These are phyloP conservation scores for Ettlia oleoabundans DNA, from an alignment of 139 green algal species.

Conservation along the genomic window DNA sequence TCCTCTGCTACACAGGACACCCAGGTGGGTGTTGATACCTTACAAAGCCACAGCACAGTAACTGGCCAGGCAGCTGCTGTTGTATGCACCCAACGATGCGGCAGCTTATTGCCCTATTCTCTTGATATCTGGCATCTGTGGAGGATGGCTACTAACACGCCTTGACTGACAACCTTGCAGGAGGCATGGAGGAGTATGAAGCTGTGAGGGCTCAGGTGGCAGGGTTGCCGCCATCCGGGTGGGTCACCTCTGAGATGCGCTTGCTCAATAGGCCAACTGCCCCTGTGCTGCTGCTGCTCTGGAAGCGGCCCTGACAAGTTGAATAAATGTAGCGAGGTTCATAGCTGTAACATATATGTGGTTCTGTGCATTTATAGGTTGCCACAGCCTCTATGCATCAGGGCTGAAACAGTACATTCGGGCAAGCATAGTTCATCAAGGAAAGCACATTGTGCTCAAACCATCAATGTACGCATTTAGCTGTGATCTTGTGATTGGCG, in stretches of 20 bases:
- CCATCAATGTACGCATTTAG: background rate
- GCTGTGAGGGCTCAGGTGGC: conserved; percentile 31
- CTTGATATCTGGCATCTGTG: background rate
- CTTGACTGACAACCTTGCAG: too few species aligned
- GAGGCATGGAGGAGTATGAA: conserved; percentile 63
- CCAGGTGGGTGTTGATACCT: conserved; percentile 46
- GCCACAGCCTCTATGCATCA: too few species aligned
- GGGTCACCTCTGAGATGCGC: conserved; percentile 50
- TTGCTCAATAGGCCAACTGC: conserved; percentile 62
- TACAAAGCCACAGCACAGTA: too few species aligned
- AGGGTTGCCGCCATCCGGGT: conserved; percentile 28
- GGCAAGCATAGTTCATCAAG: background rate
- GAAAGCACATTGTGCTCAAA: background rate
- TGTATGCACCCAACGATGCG: too few species aligned
- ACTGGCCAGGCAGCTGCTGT: too few species aligned
- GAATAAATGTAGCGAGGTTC: too few species aligned
- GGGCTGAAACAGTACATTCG: too few species aligned
- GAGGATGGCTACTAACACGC: too few species aligned
- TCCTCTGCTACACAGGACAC: conserved; percentile 72
- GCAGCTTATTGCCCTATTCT: background rate
- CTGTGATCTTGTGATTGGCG: background rate
- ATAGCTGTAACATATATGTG: too few species aligned
- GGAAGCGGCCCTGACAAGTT: conserved; percentile 32
- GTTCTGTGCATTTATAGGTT: too few species aligned
- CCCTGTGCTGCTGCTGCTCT: conserved; percentile 59